Percentiles rank a stretch among this genome's conserved stretches.
These are phyloP conservation scores for Pulveroboletus sp. DNA, from an alignment of 768 basidiomycete genomes.

Conservation along the genomic window DNA sequence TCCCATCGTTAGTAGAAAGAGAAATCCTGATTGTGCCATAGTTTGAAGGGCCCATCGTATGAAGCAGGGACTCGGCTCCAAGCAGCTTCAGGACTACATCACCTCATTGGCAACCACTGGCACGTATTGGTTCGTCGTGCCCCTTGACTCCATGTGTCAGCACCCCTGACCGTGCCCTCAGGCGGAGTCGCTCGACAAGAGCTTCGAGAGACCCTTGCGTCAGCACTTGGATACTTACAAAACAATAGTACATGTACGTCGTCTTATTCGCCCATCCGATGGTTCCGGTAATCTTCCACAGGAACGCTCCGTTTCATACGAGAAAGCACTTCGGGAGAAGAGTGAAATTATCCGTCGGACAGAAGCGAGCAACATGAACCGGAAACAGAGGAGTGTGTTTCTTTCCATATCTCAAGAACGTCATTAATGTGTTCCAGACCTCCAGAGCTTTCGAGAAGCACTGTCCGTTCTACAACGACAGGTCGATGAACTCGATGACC, in stretches of 20 bases:
- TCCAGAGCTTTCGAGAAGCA: constrained; percentile 85
- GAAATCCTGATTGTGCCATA: constrained; percentile 23
- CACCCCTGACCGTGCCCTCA: constrained; percentile 27
- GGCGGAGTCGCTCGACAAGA: constrained; percentile 83
- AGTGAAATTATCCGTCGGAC: constrained; percentile 81
- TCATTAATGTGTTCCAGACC: constrained; percentile 46
- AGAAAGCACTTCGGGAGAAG: constrained; percentile 76
- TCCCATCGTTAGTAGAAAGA: neutral
- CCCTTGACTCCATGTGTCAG: constrained; percentile 4
- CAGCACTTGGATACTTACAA: constrained; percentile 81
- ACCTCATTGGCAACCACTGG: constrained; percentile 89
- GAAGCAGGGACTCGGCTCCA: constrained; percentile 79
- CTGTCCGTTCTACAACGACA: constrained; percentile 76
- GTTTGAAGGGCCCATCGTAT: constrained; percentile 74
- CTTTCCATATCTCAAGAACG: constrained; percentile 6
- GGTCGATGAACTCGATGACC: constrained; percentile 84
- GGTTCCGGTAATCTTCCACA: constrained; percentile 27
- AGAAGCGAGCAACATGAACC: constrained; percentile 79
- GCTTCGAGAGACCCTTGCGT: constrained; percentile 85
- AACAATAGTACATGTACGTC: constrained; percentile 59
- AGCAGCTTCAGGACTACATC: constrained; percentile 83
- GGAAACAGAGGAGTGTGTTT: constrained; percentile 75
- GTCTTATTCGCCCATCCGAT: neutral
- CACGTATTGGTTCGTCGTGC: constrained; percentile 69
- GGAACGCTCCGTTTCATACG: constrained; percentile 85